Percentiles rank a stretch among this genome's conserved stretches.
Conservation (phyloP, 2,329 filamentous ascomycete species). For the Emmonsiellopsis sp. region DNA sequence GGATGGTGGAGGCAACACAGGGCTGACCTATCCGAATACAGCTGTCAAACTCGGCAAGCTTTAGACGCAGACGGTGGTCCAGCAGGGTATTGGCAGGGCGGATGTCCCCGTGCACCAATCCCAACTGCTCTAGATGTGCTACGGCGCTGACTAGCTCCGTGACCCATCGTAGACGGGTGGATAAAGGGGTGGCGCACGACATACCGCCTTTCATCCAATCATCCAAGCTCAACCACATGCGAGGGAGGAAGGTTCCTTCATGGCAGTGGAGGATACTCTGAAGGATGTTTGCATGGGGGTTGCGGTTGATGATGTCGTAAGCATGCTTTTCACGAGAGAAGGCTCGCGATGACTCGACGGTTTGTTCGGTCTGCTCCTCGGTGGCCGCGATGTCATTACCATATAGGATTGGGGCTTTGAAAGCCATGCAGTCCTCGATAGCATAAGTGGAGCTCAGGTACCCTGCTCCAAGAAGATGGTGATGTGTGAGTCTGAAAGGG, state of each 20-base stretch:
- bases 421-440: not conserved
- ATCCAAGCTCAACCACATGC: not conserved
- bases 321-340: not conserved
- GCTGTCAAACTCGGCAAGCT: not conserved
- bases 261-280: not conserved
- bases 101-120: not conserved
- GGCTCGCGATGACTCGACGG: not conserved
- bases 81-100: not conserved
- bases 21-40: not conserved
- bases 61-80: not conserved
- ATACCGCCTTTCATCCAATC: not conserved
- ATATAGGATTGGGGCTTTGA: not conserved
- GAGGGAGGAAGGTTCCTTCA: not conserved
- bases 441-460: not conserved
- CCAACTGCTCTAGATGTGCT: not conserved
- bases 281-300: not conserved
- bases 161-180: not conserved
- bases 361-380: not conserved
- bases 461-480: not conserved
- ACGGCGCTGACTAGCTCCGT: not conserved
- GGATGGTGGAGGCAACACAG: not conserved
- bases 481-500: not conserved
- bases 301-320: not conserved
- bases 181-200: not conserved
- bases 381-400: not conserved